These are phyloP conservation scores for Phaeosphaeriaceae sp. DNA, from an alignment of 2,329 filamentous ascomycete species.

Conservation along the genomic window DNA sequence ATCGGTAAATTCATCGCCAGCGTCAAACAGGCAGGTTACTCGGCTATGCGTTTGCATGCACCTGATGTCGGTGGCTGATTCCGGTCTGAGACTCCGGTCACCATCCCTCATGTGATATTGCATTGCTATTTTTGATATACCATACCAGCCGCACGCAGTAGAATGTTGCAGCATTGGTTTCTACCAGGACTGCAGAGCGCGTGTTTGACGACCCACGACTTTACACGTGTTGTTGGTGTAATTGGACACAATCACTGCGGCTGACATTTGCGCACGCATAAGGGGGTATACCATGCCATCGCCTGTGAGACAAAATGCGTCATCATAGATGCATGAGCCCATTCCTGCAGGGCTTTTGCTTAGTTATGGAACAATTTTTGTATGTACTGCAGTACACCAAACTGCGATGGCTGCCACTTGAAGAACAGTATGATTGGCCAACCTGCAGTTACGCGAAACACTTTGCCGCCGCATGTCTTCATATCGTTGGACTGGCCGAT, in stretches of 20 bases:
- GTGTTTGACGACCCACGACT: conserved; percentile 14
- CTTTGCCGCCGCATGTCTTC: no score
- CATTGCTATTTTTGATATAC: not conserved
- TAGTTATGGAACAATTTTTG: conserved; percentile 74
- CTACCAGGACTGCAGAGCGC: not conserved
- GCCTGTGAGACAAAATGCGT: not conserved
- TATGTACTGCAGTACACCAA: no score
- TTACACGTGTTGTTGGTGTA: conserved; percentile 22
- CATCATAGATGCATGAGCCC: not conserved
- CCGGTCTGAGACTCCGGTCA: conserved; percentile 3
- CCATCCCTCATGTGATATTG: not conserved
- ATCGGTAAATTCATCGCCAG: not conserved
- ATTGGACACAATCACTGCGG: not conserved
- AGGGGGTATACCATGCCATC: not conserved
- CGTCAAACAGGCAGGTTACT: conserved; percentile 5
- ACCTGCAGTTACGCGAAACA: conserved; percentile 70
- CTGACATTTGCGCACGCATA: not conserved
- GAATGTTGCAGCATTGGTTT: not conserved
- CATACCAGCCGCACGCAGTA: not conserved
- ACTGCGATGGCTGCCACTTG: conserved; percentile 92
- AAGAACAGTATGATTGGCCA: conserved; percentile 97
- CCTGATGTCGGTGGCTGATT: conserved; percentile 1
- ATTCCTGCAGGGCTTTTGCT: not conserved
- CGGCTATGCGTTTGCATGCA: conserved; percentile 3
- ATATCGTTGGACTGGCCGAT: no score